Conservation (phyloP, 1,139 yeast genomes). For the Magnusiomyces tetraspermus region DNA sequence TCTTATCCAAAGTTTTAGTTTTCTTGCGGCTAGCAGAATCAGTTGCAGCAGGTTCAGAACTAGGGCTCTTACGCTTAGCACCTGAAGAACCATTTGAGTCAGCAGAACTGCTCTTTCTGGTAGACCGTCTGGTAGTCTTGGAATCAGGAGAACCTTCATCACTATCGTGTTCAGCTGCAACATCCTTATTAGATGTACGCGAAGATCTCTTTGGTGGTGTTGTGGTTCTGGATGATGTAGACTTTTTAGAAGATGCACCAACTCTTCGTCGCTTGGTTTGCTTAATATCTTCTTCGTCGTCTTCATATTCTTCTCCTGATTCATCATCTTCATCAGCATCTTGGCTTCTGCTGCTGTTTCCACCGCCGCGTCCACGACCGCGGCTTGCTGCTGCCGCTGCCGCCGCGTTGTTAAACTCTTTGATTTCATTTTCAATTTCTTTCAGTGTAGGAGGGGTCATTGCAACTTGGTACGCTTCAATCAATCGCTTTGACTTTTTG, state of each 20-base stretch:
- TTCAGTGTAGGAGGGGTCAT: conserved; percentile 28
- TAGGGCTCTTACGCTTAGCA: background rate
- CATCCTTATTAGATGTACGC: conserved; percentile 31
- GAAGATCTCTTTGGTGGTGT: background rate
- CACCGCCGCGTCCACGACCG: too few relatives aligned
- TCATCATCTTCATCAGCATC: background rate
- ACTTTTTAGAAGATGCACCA: background rate
- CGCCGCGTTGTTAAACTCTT: too few relatives aligned
- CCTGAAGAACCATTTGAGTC: background rate
- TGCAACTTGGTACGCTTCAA: conserved; percentile 46
- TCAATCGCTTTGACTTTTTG: conserved; percentile 21
- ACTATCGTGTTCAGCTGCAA: conserved; percentile 32
- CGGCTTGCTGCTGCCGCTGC: too few relatives aligned
- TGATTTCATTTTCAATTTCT: conserved; percentile 14
- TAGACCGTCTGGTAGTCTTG: background rate
- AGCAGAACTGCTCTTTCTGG: background rate
- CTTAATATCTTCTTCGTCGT: background rate
- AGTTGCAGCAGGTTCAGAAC: background rate
- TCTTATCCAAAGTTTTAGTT: background rate
- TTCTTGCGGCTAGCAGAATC: background rate
- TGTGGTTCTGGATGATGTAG: background rate
- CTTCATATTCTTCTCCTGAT: background rate
- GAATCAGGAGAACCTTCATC: conserved; percentile 1
- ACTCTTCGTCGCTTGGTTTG: conserved; percentile 20
- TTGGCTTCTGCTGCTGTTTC: too few relatives aligned